phyloP scores from a whole-genome alignment of 1,284 basidiomycete genomes.

The Ustanciosporium gigantosporum region DNA sequence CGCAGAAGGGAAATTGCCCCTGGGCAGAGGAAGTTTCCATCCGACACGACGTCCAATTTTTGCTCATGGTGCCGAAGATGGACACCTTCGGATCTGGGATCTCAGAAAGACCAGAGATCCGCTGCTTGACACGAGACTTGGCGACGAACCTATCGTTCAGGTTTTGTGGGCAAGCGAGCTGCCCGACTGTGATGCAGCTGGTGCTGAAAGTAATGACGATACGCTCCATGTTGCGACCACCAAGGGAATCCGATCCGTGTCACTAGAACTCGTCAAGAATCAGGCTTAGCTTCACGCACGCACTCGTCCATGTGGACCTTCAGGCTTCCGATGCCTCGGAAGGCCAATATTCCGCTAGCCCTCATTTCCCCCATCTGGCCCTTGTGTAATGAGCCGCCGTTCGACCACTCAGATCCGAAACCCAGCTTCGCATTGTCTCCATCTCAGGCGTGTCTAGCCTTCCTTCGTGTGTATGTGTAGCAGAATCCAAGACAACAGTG shows the following conservation, averaged over 20 bases:
- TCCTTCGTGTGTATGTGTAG: too few species aligned
- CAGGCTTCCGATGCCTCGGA: too few species aligned
- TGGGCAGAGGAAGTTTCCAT: constrained; percentile 28
- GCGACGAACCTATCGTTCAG: constrained; percentile 31
- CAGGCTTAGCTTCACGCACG: too few species aligned
- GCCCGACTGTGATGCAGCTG: too few species aligned
- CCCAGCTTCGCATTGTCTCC: too few species aligned
- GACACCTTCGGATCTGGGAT: constrained; percentile 29
- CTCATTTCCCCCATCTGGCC: too few species aligned
- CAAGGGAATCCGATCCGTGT: constrained; percentile 10
- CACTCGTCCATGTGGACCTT: too few species aligned
- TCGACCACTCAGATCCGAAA: too few species aligned
- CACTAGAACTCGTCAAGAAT: constrained; percentile 1
- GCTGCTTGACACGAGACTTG: constrained; percentile 11
- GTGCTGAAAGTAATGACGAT: not conserved
- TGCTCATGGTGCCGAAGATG: constrained; percentile 32
- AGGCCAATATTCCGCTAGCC: too few species aligned
- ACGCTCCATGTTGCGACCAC: constrained; percentile 15
- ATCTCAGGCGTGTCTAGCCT: too few species aligned
- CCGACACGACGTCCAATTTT: constrained; percentile 20
- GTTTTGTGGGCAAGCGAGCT: constrained; percentile 14
- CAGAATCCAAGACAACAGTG: too few species aligned
- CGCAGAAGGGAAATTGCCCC: constrained; percentile 8
- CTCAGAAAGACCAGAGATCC: constrained; percentile 26
- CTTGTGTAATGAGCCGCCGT: too few species aligned